Conservation (phyloP, 2,329 filamentous ascomycete species). For the Neospermospora avenae region DNA sequence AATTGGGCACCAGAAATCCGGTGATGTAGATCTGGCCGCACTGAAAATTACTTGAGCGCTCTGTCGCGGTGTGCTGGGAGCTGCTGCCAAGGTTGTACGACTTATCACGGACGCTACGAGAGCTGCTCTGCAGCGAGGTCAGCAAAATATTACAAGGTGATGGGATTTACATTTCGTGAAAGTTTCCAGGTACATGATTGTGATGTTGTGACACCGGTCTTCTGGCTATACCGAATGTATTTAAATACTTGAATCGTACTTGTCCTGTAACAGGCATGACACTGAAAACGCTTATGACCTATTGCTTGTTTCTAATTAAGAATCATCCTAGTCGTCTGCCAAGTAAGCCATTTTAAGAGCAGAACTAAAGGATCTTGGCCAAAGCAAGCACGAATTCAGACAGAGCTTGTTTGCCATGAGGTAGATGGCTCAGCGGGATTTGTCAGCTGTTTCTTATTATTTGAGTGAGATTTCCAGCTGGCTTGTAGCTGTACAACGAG, state of each 20-base stretch:
- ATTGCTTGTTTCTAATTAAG: too few relatives aligned
- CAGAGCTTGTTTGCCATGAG: too few relatives aligned
- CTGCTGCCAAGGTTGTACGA: neutral
- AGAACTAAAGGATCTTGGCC: too few relatives aligned
- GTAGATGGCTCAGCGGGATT: too few relatives aligned
- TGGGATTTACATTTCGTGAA: neutral
- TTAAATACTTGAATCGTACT: neutral
- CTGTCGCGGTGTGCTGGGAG: neutral
- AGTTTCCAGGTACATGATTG: neutral
- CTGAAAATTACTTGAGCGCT: neutral
- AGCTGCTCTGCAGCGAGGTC: neutral
- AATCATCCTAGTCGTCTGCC: too few relatives aligned
- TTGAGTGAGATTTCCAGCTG: too few relatives aligned
- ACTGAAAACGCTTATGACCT: too few relatives aligned
- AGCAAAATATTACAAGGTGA: neutral
- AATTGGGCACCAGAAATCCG: constrained; percentile 1
- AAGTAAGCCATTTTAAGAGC: too few relatives aligned
- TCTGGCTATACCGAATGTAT: neutral
- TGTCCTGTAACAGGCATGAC: too few relatives aligned
- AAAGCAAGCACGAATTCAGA: too few relatives aligned
- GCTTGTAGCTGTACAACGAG: too few relatives aligned
- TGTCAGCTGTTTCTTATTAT: too few relatives aligned
- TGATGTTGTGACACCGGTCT: neutral
- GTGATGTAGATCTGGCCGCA: neutral
- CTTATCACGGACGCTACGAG: neutral